These are phyloP conservation scores for Penicillium sp. DNA, from an alignment of 2,329 filamentous ascomycete genomes.

Conservation along the genomic window DNA sequence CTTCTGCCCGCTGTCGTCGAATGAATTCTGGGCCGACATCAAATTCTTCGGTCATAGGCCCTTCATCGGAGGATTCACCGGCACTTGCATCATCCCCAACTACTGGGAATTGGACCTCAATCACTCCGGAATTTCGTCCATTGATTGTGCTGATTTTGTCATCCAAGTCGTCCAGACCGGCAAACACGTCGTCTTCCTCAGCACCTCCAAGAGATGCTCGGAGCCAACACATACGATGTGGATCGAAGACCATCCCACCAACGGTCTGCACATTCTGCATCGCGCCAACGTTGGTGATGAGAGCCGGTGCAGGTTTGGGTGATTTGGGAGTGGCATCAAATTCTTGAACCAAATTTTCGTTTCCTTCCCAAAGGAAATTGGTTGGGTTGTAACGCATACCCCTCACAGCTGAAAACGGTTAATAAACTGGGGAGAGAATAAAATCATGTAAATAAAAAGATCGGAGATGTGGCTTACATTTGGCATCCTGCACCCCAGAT, in stretches of 20 bases:
- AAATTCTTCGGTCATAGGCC: constrained; percentile 92
- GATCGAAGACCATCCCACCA: constrained; percentile 98
- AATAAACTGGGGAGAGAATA: not conserved
- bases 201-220: constrained; percentile 59
- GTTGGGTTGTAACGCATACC: constrained; percentile 95
- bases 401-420: constrained; percentile 65
- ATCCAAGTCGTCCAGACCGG: constrained; percentile 88
- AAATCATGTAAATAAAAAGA: not conserved
- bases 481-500: constrained; percentile 69
- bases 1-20: constrained; percentile 82
- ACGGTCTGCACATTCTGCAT: constrained; percentile 89
- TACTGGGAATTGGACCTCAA: constrained; percentile 29
- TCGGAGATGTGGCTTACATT: constrained; percentile 60
- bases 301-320: constrained; percentile 56
- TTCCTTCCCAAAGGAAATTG: constrained; percentile 91
- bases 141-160: constrained; percentile 52
- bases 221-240: constrained; percentile 95
- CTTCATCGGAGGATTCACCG: constrained; percentile 62
- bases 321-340: constrained; percentile 64
- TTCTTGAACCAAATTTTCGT: constrained; percentile 75
- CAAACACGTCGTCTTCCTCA: constrained; percentile 91
- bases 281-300: constrained; percentile 86
- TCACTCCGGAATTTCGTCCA: constrained; percentile 25
- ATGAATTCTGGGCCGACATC: constrained; percentile 96
- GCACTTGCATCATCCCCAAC: constrained; percentile 44